Conservation (phyloP, 768 basidiomycete genomes). For the Boletus reticuloceps region DNA sequence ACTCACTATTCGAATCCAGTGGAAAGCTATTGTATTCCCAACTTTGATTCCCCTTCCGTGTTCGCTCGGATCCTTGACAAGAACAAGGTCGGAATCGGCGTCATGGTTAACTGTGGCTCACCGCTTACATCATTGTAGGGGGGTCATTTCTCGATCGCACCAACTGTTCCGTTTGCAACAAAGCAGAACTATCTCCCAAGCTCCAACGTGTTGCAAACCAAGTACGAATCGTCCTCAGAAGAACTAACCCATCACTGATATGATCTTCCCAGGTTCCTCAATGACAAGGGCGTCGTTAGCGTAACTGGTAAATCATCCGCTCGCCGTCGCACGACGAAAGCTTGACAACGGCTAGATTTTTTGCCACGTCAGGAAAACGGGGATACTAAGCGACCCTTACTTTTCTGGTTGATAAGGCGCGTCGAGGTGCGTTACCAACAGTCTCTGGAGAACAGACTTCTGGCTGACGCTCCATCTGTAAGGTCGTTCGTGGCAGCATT, state of each 20-base stretch:
- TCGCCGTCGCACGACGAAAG: background rate
- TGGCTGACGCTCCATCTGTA: background rate
- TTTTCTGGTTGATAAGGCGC: conserved; percentile 82
- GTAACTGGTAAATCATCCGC: conserved; percentile 58
- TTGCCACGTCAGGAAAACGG: conserved; percentile 58
- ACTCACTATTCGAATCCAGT: conserved; percentile 42
- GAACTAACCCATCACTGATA: background rate
- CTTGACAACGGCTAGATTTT: conserved; percentile 51
- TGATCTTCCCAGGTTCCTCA: conserved; percentile 57
- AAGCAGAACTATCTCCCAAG: conserved; percentile 84
- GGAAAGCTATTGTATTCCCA: conserved; percentile 88
- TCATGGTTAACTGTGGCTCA: background rate
- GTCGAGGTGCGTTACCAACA: conserved; percentile 51
- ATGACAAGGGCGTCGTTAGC: conserved; percentile 80
- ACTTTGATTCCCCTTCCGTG: conserved; percentile 92
- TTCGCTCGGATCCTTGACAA: conserved; percentile 90
- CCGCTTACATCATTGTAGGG: conserved; percentile 44
- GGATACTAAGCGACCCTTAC: conserved; percentile 54
- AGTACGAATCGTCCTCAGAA: conserved; percentile 33
- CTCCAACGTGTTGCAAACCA: conserved; percentile 85
- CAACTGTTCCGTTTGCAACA: conserved; percentile 61
- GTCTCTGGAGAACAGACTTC: background rate
- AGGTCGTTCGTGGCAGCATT: conserved; percentile 81
- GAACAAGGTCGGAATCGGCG: conserved; percentile 46
- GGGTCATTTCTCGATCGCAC: conserved; percentile 90